Conservation (phyloP, 371 early-diverging fungal genomes). For the Coemansia sp. region DNA sequence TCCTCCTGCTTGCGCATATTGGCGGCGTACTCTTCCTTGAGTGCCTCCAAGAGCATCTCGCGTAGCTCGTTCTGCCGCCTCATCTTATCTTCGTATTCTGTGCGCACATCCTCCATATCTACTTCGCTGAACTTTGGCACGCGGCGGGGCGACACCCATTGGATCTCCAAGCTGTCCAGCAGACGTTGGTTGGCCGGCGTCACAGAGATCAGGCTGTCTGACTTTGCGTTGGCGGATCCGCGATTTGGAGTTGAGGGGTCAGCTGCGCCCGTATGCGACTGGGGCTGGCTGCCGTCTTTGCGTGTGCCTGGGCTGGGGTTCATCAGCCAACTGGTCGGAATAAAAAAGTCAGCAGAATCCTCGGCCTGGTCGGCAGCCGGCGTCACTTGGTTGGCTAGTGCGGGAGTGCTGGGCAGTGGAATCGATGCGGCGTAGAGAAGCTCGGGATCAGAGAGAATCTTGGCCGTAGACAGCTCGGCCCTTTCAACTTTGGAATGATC, state of each 20-base stretch:
- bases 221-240: neutral
- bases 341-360: constrained; percentile 29
- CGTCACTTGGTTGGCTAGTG: constrained; percentile 19
- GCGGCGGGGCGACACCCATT: constrained; percentile 45
- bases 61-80: constrained; percentile 39
- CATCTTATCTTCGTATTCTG: constrained; percentile 40
- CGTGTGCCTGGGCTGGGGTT: constrained; percentile 19
- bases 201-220: constrained; percentile 35
- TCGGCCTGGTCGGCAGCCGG: constrained; percentile 2
- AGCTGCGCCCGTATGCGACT: neutral
- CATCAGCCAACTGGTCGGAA: constrained; percentile 49
- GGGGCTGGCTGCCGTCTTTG: too few relatives aligned
- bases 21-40: constrained; percentile 38
- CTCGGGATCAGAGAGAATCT: constrained; percentile 37
- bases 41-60: constrained; percentile 34
- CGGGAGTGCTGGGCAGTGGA: constrained; percentile 41
- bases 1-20: constrained; percentile 38
- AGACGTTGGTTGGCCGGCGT: constrained; percentile 47
- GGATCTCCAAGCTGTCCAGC: constrained; percentile 46
- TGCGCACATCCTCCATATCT: constrained; percentile 27
- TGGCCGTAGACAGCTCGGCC: constrained; percentile 36
- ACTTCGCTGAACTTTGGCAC: constrained; percentile 47
- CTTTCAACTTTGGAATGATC: neutral
- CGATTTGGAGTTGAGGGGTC: constrained; percentile 17
- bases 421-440: constrained; percentile 44